phyloP scores from a whole-genome alignment of 345 rosid genomes.

The Garcia nutans region DNA sequence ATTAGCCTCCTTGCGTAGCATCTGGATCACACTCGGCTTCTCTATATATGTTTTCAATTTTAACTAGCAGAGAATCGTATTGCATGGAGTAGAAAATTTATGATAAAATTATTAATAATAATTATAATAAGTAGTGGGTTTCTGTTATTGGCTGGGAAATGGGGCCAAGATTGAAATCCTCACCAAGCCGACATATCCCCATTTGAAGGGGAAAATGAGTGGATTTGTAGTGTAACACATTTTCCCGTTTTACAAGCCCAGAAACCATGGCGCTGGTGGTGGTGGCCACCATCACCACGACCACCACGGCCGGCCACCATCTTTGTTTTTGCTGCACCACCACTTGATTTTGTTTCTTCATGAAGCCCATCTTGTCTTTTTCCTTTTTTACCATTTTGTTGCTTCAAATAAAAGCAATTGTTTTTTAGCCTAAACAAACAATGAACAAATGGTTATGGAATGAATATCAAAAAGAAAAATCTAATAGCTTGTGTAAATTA shows the following conservation, averaged over 20 bases:
- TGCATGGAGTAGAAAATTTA: too few relatives aligned
- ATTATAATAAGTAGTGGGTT: neutral
- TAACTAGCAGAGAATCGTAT: too few relatives aligned
- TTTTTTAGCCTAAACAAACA: neutral
- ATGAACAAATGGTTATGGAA: too few relatives aligned
- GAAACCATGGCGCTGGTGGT: conserved; percentile 16
- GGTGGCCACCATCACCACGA: conserved; percentile 18
- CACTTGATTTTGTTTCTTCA: conserved; percentile 3
- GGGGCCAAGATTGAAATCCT: conserved; percentile 24
- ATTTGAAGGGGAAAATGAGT: conserved; percentile 30
- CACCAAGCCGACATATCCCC: conserved; percentile 52
- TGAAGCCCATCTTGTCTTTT: neutral
- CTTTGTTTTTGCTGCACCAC: neutral
- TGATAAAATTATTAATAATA: too few relatives aligned
- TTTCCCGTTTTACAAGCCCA: conserved; percentile 23
- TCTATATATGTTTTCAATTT: too few relatives aligned
- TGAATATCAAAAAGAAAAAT: too few relatives aligned
- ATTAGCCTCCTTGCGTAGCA: too few relatives aligned
- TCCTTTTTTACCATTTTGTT: too few relatives aligned
- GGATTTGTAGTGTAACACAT: conserved; percentile 27
- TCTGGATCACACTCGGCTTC: too few relatives aligned
- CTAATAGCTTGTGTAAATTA: too few relatives aligned
- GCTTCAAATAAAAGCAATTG: neutral
- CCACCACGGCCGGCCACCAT: conserved; percentile 2
- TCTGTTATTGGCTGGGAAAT: conserved; percentile 7